These are phyloP conservation scores for Blastocystis sp. DNA, from an alignment of 352 stramenopile genomes.

Conservation along the genomic window DNA sequence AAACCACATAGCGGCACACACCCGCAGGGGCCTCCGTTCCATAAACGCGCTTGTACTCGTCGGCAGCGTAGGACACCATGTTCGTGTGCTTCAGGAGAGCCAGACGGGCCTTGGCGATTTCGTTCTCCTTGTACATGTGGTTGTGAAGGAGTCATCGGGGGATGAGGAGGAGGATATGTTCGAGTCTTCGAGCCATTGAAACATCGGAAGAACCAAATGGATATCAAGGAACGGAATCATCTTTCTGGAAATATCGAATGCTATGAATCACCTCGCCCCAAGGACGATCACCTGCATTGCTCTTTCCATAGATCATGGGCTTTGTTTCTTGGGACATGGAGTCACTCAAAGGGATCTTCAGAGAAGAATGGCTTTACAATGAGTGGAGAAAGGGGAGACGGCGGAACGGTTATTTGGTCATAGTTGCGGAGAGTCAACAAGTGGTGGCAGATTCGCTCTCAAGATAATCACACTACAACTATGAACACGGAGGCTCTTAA, in stretches of 20 bases:
- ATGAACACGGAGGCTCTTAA: constrained; percentile 2
- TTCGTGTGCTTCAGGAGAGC: background rate
- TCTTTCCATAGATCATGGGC: background rate
- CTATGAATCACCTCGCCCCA: background rate
- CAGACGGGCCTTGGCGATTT: constrained; percentile 4
- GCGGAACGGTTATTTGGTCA: background rate
- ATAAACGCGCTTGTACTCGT: background rate
- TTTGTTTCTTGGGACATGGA: background rate
- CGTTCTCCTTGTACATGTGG: background rate
- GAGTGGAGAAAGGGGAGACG: background rate
- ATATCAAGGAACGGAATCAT: background rate
- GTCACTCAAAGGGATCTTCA: background rate
- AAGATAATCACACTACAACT: background rate
- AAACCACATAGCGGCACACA: background rate
- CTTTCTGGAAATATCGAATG: background rate
- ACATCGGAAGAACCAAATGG: background rate
- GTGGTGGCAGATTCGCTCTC: background rate
- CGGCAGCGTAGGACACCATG: background rate
- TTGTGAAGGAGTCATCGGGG: background rate
- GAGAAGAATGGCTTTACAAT: background rate
- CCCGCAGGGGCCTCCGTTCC: background rate
- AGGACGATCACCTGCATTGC: background rate
- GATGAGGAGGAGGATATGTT: background rate
- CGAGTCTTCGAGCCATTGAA: background rate
- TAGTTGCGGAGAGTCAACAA: background rate